Evolutionary conservation across 257 asterid genomes (phyloP).

Genomic region (Solanum pimpinellifolium): DNA sequence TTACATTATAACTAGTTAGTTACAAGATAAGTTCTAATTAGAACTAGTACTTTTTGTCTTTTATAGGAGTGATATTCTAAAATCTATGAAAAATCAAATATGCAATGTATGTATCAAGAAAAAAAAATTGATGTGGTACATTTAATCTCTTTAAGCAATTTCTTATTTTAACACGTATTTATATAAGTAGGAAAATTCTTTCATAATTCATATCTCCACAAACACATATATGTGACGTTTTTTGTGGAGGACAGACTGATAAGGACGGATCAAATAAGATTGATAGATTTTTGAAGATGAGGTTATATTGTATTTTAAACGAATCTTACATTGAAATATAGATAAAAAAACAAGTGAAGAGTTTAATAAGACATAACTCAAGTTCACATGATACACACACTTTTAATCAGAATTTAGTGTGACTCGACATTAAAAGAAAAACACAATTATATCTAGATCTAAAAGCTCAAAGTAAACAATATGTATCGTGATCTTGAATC

Average conservation of each 20-base stretch:
- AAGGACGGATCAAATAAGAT: background rate
- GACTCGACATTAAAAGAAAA: background rate
- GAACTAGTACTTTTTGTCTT: no score
- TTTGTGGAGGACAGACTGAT: rapidly evolving
- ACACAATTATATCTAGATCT: rapidly evolving
- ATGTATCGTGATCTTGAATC: background rate
- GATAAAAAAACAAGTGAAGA: background rate
- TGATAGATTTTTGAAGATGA: background rate
- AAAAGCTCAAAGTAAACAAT: no score
- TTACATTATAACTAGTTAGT: no score
- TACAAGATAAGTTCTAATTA: no score
- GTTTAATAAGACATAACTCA: background rate
- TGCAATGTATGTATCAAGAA: background rate
- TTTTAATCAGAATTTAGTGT: rapidly evolving
- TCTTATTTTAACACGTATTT: background rate
- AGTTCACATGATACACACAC: background rate
- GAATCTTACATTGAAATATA: background rate
- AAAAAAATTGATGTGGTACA: background rate
- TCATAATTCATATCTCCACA: background rate
- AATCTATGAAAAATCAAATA: background rate
- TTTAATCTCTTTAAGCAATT: background rate
- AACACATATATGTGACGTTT: background rate
- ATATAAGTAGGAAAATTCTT: background rate
- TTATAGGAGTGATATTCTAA: background rate
- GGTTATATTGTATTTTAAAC: background rate